Base-by-base conservation (phyloP, 257 asterid species). In the Plantago major region DNA sequence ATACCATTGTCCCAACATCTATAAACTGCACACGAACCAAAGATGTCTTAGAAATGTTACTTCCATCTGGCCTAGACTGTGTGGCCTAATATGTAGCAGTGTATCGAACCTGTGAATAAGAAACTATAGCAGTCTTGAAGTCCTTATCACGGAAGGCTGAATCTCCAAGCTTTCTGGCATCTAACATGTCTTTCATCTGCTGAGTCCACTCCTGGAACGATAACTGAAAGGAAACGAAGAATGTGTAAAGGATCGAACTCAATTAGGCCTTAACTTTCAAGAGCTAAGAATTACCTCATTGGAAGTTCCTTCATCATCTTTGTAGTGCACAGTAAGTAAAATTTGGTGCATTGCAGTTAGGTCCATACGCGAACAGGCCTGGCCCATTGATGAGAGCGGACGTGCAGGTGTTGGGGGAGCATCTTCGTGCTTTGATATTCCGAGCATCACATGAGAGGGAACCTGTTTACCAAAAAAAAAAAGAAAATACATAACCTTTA, bases 131-230 rank as follows among this genome's bases (percentile, higher is more conserved):
- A 46, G 80, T 69, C 77, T 83, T 89, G 46, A 89, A 82, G 63
- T 89, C 94, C 73, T 89, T 89, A 76, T 84, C 89, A 10, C 95
- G 94, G 47, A 89, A 89, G 3, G 95, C 89, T 68, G 71, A 74
- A 74, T 89, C 97, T 10, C 97, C 97, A 0, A 81, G 94, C 71
- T 82, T 87, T 63, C 95, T 79, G 59, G 95, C 94, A 69, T 87
- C 94, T 66, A 87, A 64, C 93, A 80, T 84, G 43, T 84, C 95
- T 74, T 85, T 77, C 93, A 87, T 87, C 71, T 84, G 97, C 45
- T 89, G 95, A 40, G 97, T 80, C 86, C 86, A 80, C 65, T 80
- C 86, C 61, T 80, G 86, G 66, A 80, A 80, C 10, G 86, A 80
- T 48, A 80, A 65, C 86, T 80, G 64, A 37, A 70, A 47, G 44